Evolutionary conservation across 148 eudicot genomes (phyloP).

Genomic region (Mesembryanthemum crystallinum): DNA sequence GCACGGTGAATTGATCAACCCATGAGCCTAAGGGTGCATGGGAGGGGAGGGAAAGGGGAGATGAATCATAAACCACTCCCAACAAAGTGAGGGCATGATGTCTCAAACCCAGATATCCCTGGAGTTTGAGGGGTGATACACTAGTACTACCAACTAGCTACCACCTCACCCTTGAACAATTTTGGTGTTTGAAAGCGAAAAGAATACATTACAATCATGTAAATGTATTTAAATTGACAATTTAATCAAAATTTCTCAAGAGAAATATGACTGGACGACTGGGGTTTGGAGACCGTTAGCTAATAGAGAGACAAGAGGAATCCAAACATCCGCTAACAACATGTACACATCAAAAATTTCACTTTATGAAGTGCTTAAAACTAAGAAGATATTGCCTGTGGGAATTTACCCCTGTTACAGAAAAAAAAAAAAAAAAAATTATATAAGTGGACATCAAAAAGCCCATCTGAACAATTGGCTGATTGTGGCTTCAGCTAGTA

Average conservation of each 20-base stretch:
- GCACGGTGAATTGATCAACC: no score
- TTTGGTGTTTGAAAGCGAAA: background rate
- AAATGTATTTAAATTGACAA: background rate
- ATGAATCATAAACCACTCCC: no score
- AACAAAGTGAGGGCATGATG: no score
- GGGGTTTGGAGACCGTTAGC: background rate
- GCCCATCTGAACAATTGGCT: background rate
- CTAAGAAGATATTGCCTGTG: background rate
- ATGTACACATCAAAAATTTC: background rate
- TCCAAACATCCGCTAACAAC: background rate
- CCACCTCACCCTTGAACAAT: no score
- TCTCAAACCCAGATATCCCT: no score
- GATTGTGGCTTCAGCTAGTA: slow-evolving; percentile 2
- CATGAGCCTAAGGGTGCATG: no score
- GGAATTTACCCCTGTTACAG: no score
- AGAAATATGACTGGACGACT: background rate
- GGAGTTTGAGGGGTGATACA: no score
- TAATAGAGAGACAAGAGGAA: background rate
- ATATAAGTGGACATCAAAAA: background rate
- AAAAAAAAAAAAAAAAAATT: no score
- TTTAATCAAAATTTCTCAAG: background rate
- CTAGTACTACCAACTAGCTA: no score
- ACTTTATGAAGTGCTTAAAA: background rate
- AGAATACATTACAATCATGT: background rate
- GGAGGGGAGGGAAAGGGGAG: no score